A percentile compares a stretch with the other conserved stretches of the same genome.
Conservation (phyloP, 345 rosid genomes). For the Eucalyptus tenuipes region DNA sequence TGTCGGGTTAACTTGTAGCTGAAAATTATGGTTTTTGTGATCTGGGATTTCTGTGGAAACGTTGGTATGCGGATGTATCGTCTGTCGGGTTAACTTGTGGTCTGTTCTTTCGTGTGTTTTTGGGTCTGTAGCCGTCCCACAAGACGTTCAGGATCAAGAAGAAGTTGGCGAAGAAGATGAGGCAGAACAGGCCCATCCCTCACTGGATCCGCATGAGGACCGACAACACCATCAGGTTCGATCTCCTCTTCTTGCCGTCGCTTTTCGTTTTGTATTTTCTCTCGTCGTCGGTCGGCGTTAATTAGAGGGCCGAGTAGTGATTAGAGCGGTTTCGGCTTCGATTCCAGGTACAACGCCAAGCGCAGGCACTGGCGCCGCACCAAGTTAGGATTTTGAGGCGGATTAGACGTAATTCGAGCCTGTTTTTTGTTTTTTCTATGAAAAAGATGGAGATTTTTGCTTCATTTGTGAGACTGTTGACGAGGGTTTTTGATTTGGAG, state of each 20-base stretch:
- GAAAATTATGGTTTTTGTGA: neutral
- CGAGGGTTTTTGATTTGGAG: neutral
- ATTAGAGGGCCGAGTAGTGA: neutral
- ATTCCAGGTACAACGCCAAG: conserved; percentile 7
- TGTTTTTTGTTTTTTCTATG: neutral
- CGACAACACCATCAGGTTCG: conserved; percentile 9
- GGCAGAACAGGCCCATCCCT: conserved; percentile 14
- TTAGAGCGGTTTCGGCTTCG: neutral
- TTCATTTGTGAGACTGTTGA: neutral
- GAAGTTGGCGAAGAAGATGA: conserved; percentile 16
- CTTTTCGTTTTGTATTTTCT: neutral
- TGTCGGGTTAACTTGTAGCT: no score
- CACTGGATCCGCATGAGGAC: conserved; percentile 14
- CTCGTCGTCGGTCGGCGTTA: neutral
- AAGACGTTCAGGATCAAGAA: conserved; percentile 2
- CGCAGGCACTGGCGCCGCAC: conserved; percentile 16
- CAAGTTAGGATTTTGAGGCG: conserved; percentile 6
- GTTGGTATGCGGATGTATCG: neutral
- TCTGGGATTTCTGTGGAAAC: neutral
- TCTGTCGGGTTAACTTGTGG: neutral
- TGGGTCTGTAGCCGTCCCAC: conserved; percentile 2
- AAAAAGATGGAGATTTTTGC: neutral
- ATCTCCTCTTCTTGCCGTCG: neutral
- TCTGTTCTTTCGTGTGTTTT: neutral
- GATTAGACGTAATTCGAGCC: neutral